Conservation (phyloP, 2,329 filamentous ascomycete species). For the Pseudogymnoascus pannorum region DNA sequence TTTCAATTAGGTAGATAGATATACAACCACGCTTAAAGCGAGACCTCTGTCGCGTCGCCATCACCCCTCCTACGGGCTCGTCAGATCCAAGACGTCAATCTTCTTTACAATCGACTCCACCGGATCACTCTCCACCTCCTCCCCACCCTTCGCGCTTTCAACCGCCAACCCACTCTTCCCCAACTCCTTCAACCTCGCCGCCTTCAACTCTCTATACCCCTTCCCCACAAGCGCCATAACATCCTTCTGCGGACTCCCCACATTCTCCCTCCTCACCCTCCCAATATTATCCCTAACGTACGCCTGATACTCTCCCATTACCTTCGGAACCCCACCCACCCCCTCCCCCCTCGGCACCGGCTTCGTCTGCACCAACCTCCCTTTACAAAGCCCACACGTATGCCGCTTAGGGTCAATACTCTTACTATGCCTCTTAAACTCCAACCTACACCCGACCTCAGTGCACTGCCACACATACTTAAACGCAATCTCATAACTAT, state of each 20-base stretch:
- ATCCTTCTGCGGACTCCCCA: constrained; percentile 53
- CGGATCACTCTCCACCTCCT: not conserved
- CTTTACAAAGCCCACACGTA: constrained; percentile 71
- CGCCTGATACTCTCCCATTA: constrained; percentile 44
- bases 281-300: constrained; percentile 64
- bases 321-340: constrained; percentile 20
- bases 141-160: not conserved
- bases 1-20: constrained; percentile 5
- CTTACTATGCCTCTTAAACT: constrained; percentile 78
- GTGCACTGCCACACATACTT: constrained; percentile 83
- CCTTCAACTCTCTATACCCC: constrained; percentile 50
- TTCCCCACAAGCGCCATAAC: constrained; percentile 62
- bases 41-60: not conserved
- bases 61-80: constrained; percentile 18
- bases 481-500: constrained; percentile 83
- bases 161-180: not conserved
- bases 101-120: constrained; percentile 21
- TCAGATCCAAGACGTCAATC: constrained; percentile 28
- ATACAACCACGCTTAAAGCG: not conserved
- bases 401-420: constrained; percentile 69
- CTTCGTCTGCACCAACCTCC: constrained; percentile 66
- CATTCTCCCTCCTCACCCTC: constrained; percentile 48
- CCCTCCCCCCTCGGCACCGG: constrained; percentile 55
- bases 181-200: constrained; percentile 18
- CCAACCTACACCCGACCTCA: constrained; percentile 48